These are phyloP conservation scores for Pseudocercospora macadamiae DNA, from an alignment of 2,329 filamentous ascomycete species.

Conservation along the genomic window DNA sequence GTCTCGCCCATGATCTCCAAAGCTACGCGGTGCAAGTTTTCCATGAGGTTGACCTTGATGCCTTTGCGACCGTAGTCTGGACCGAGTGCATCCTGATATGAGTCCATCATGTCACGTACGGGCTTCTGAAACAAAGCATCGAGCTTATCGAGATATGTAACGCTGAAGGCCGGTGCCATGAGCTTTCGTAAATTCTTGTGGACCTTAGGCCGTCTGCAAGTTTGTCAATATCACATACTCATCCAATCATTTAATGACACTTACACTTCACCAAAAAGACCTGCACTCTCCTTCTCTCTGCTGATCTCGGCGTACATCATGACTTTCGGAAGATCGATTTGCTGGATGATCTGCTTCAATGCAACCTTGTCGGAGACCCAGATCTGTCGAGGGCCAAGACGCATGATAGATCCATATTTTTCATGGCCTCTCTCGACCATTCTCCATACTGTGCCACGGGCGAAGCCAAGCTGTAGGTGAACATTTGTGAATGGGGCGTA, in stretches of 20 bases:
- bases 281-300: conserved; percentile 11
- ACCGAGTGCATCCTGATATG: background rate
- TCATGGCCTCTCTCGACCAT: conserved; percentile 11
- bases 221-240: background rate
- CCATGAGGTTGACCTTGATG: conserved; percentile 12
- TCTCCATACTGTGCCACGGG: conserved; percentile 12
- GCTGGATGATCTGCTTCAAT: conserved; percentile 15
- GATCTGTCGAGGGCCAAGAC: conserved; percentile 15
- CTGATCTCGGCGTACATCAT: conserved; percentile 22
- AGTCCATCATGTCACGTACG: background rate
- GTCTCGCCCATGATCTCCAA: conserved; percentile 18
- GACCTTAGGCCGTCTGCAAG: conserved; percentile 1
- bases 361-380: conserved; percentile 13
- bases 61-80: background rate
- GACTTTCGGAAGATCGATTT: conserved; percentile 17
- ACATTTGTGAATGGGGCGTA: conserved; percentile 12
- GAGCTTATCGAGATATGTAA: conserved; percentile 10
- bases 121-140: conserved; percentile 9
- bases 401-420: conserved; percentile 12
- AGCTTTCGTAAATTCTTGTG: conserved; percentile 12
- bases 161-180: conserved; percentile 13
- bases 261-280: conserved; percentile 20
- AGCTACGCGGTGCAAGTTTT: conserved; percentile 13
- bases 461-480: conserved; percentile 12
- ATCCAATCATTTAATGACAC: background rate